Conservation (phyloP, 2,329 filamentous ascomycete genomes). For the Exophiala lecanii-corni region DNA sequence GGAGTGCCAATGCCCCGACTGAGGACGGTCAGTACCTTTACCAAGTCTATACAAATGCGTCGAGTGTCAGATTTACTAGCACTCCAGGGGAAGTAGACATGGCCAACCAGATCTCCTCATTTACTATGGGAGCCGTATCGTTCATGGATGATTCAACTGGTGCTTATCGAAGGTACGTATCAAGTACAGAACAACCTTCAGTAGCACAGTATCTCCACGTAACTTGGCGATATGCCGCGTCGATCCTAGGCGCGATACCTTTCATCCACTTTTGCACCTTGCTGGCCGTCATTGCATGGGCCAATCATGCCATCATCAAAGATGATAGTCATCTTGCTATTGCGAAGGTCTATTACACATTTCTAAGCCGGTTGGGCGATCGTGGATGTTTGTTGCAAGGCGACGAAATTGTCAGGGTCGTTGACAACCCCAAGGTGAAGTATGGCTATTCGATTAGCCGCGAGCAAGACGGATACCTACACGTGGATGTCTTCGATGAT, state of each 20-base stretch:
- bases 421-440: conserved; percentile 19
- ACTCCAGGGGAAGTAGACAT: conserved; percentile 9
- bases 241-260: conserved; percentile 20
- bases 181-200: conserved; percentile 82
- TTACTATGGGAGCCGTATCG: conserved; percentile 18
- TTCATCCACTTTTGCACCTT: conserved; percentile 22
- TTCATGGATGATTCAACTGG: conserved; percentile 13
- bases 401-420: conserved; percentile 17
- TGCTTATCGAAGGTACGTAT: conserved; percentile 50
- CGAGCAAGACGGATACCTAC: conserved; percentile 11
- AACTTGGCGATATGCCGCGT: conserved; percentile 37
- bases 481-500: conserved; percentile 18
- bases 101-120: conserved; percentile 15
- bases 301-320: conserved; percentile 26
- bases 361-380: conserved; percentile 17
- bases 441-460: conserved; percentile 17
- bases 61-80: conserved; percentile 6
- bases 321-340: conserved; percentile 24
- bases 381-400: conserved; percentile 22
- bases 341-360: conserved; percentile 19
- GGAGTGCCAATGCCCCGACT: conserved; percentile 14
- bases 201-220: conserved; percentile 84
- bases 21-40: conserved; percentile 9
- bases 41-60: conserved; percentile 16
- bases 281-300: conserved; percentile 20